phyloP scores from a whole-genome alignment of 73 alveolate genomes.

The Diophrys appendiculata region DNA sequence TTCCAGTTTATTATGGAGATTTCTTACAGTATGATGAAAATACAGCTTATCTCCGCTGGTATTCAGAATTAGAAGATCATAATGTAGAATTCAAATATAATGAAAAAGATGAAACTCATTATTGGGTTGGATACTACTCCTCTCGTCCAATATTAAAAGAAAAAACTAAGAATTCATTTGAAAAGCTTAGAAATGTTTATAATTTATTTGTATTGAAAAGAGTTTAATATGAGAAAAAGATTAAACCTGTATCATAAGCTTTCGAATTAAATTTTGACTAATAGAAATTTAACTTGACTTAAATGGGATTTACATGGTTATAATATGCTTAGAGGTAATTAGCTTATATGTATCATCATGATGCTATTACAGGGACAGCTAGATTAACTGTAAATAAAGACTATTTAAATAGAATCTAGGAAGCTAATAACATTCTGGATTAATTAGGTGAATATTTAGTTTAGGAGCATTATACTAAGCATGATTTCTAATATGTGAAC shows the following conservation, averaged over 20 bases:
- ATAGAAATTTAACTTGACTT: neutral
- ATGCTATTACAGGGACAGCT: slow-evolving; percentile 67
- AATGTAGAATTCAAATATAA: neutral
- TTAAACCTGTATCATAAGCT: neutral
- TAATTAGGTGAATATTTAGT: neutral
- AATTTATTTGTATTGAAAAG: neutral
- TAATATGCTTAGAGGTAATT: no score
- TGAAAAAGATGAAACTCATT: neutral
- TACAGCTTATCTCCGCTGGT: neutral
- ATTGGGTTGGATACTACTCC: slow-evolving; percentile 59
- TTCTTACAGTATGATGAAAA: neutral
- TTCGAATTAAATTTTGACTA: neutral
- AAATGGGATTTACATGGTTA: no score
- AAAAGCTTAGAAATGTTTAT: neutral
- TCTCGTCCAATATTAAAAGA: slow-evolving; percentile 43
- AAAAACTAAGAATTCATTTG: slow-evolving; percentile 3
- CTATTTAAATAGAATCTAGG: neutral
- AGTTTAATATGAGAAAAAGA: slow-evolving; percentile 9
- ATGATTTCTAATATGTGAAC: neutral
- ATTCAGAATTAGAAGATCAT: neutral
- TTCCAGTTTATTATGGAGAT: neutral
- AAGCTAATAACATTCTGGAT: neutral
- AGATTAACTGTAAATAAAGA: neutral
- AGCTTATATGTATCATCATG: slow-evolving; percentile 50
- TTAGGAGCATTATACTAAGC: neutral